Evolutionary conservation across 108 stramenopile species (phyloP), one percentile per base, ranked within the genome.

Genomic region (Seminavis robusta): DNA sequence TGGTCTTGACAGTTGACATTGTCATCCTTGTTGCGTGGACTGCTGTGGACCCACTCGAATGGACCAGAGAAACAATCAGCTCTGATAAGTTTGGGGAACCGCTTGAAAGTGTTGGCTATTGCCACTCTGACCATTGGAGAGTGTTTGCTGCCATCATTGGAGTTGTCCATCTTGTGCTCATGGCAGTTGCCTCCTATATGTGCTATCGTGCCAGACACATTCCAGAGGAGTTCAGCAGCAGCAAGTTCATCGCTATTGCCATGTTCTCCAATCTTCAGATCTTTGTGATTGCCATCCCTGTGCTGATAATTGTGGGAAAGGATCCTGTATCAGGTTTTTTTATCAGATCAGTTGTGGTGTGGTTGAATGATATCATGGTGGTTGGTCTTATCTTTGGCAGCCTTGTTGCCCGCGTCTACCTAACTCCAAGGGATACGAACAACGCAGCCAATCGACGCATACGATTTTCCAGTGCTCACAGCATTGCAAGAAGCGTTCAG

Each of bases 251-350:
- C 1, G 25, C 44, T 7, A 32, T 58, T 46, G 57, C 57, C 8
- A 46, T 58, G 57, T n/a, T 45, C 13, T 58, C 57, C 5, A 58
- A 58, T 25, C 20, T 58, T 16, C 57, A 58, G 24, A 32, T 58
- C 1, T 58, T 47, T 34, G 9, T 58, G 29, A 11, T 58, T 20
- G 23, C 4, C 13, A 44, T 58, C 11, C 57, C 57, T 1, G 13
- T 58, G 17, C 41, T 58, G 5, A 17, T 58, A 6, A 44, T 58
- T 8, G 29, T 21, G 9, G 44, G 42, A 6, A 19, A 16, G 7
- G 47, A 58, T 46, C 19, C 57, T 11, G 46, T 8, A 11, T n/a
- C 43, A 10, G 25, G 23, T 11, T 58, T 58, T 21, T 48, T 58
- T 26, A 44, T 58, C 2, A 41, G 47, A 3, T 46, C 23, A 7